A percentile compares a stretch with the other conserved stretches of the same genome.
phyloP scores from a whole-genome alignment of 2,329 filamentous ascomycete species.

The Cryoendolithus antarcticus region DNA sequence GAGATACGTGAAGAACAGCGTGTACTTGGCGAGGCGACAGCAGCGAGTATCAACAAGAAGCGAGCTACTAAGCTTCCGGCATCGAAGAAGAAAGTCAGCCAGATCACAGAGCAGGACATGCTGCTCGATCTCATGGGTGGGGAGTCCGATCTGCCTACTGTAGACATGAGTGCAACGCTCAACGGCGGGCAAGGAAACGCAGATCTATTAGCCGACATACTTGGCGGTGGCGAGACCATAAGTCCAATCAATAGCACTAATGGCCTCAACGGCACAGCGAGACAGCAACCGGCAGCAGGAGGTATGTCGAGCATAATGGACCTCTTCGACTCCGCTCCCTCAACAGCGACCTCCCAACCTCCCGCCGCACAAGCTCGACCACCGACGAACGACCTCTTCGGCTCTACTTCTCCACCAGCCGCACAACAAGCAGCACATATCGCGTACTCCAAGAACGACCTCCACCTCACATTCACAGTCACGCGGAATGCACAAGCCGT shows the following conservation, averaged over 20 bases:
- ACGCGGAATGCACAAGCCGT: constrained; percentile 72
- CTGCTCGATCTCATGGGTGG: constrained; percentile 88
- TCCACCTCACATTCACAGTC: constrained; percentile 68
- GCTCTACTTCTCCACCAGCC: constrained; percentile 33
- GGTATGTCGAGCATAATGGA: constrained; percentile 68
- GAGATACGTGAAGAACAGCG: constrained; percentile 93
- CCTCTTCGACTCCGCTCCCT: constrained; percentile 52
- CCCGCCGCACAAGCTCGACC: constrained; percentile 25
- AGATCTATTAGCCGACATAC: constrained; percentile 81
- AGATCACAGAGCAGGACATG: constrained; percentile 82
- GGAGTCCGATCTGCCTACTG: constrained; percentile 45
- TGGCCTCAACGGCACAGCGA: constrained; percentile 10
- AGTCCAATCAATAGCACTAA: constrained; percentile 23
- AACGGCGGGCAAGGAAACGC: constrained; percentile 54
- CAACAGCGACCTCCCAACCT: constrained; percentile 26
- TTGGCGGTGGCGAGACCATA: constrained; percentile 50
- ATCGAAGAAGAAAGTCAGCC: constrained; percentile 56
- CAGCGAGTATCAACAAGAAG: constrained; percentile 22
- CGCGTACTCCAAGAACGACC: constrained; percentile 77
- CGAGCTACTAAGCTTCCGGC: constrained; percentile 45
- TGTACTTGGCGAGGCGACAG: constrained; percentile 67
- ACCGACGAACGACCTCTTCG: constrained; percentile 29
- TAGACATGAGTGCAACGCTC: constrained; percentile 40
- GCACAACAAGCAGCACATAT: constrained; percentile 35
- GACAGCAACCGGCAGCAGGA: constrained; percentile 10